Conservation (phyloP, 805 yeast species). For the Myxozyma udenii region DNA sequence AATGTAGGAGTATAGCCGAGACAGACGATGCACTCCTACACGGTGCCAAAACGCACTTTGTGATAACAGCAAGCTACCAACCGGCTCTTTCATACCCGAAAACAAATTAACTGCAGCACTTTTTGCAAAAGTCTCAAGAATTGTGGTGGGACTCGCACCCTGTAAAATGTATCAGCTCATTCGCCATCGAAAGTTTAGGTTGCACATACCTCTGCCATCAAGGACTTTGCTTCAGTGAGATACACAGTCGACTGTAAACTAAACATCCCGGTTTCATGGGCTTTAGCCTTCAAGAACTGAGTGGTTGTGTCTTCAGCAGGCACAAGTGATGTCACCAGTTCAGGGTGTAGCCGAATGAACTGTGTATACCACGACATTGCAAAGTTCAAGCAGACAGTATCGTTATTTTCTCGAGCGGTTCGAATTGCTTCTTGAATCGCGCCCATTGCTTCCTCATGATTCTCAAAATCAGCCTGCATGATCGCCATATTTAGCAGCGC, state of each 20-base stretch:
- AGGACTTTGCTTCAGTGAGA: slow-evolving; percentile 55
- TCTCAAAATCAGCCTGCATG: slow-evolving; percentile 65
- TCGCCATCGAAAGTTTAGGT: not conserved
- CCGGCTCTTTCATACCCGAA: not conserved
- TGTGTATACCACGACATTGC: slow-evolving; percentile 71
- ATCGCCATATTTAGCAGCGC: slow-evolving; percentile 72
- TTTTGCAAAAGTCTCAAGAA: slow-evolving; percentile 18
- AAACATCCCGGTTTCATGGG: slow-evolving; percentile 42
- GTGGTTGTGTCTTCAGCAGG: slow-evolving; percentile 64
- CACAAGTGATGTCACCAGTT: slow-evolving; percentile 49
- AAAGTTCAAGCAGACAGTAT: slow-evolving; percentile 65
- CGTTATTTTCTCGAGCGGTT: slow-evolving; percentile 83
- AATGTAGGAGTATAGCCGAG: slow-evolving; percentile 5
- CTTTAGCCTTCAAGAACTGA: slow-evolving; percentile 55
- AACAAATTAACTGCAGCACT: slow-evolving; percentile 6
- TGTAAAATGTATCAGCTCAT: not conserved
- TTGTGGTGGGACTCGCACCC: slow-evolving; percentile 8
- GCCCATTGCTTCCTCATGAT: slow-evolving; percentile 56
- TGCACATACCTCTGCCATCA: slow-evolving; percentile 10
- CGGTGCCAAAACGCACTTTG: slow-evolving; percentile 14
- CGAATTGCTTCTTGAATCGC: slow-evolving; percentile 84
- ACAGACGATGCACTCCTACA: slow-evolving; percentile 8
- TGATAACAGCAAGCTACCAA: slow-evolving; percentile 14
- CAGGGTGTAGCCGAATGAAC: slow-evolving; percentile 66
- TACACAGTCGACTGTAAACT: slow-evolving; percentile 52